These are phyloP conservation scores for Triangularia verruculosa DNA, from an alignment of 2,329 filamentous ascomycete genomes.

Conservation along the genomic window DNA sequence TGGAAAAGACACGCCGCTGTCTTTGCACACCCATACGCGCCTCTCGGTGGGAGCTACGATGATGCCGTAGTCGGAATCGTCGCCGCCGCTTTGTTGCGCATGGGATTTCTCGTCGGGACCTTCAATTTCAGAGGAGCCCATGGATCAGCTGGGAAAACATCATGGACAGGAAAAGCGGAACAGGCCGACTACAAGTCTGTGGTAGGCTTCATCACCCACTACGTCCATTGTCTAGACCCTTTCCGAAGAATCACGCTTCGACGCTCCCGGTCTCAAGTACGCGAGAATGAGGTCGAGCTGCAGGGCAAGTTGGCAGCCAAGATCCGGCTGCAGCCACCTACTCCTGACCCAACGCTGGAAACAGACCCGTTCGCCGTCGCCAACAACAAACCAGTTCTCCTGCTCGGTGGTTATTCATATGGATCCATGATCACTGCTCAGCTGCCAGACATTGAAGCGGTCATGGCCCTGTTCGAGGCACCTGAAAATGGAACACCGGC, in stretches of 20 bases:
- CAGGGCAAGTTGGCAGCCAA: not conserved
- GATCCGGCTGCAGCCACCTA: constrained; percentile 12
- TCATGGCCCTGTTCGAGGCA: constrained; percentile 58
- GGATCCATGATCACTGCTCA: constrained; percentile 77
- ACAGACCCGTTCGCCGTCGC: constrained; percentile 1
- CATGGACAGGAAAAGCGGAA: constrained; percentile 83
- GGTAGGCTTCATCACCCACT: constrained; percentile 74
- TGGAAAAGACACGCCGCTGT: constrained; percentile 57
- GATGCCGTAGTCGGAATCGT: constrained; percentile 73
- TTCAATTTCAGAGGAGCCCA: constrained; percentile 93
- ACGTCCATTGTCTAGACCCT: constrained; percentile 59
- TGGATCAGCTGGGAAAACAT: constrained; percentile 71
- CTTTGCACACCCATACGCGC: constrained; percentile 87
- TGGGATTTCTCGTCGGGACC: constrained; percentile 74
- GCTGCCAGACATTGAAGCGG: constrained; percentile 59
- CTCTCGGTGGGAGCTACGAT: constrained; percentile 80
- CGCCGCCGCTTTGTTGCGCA: constrained; percentile 60
- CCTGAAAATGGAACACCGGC: constrained; percentile 55
- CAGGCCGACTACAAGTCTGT: constrained; percentile 78
- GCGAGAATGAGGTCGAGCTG: not conserved
- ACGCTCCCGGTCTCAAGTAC: not conserved
- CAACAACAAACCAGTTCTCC: constrained; percentile 35
- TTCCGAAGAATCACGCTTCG: constrained; percentile 27
- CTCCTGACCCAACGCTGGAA: constrained; percentile 5
- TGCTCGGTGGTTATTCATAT: constrained; percentile 85